Evolutionary conservation across 177 flowering plant species (phyloP).

Genomic region (Vitis hybrid): DNA sequence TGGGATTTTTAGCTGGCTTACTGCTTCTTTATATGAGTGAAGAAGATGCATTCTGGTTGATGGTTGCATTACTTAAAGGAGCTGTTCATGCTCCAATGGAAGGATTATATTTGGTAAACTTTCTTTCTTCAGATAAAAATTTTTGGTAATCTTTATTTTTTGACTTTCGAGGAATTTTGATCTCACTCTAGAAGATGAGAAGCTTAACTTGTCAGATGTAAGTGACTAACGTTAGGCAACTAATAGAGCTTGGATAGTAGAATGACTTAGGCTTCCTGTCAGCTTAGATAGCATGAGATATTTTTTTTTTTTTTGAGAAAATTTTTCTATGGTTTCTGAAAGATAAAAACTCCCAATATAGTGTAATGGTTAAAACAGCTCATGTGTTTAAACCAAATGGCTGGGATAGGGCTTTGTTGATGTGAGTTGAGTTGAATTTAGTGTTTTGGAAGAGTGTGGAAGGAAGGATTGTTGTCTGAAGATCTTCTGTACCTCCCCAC

Average conservation of each 20-base stretch:
- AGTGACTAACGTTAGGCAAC: background rate
- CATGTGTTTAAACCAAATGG: no score
- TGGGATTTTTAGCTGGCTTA: constrained; percentile 96
- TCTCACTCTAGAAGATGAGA: no score
- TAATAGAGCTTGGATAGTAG: background rate
- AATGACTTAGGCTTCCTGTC: background rate
- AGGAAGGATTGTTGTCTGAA: no score
- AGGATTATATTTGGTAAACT: constrained; percentile 81
- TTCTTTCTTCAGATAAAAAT: background rate
- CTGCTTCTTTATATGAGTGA: constrained; percentile 99
- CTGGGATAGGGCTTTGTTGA: no score
- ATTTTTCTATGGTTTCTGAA: no score
- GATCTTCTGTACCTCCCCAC: no score
- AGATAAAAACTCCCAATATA: no score
- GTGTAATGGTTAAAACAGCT: no score
- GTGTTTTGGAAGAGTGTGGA: no score
- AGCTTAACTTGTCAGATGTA: background rate
- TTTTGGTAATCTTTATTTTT: no score
- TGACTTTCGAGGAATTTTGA: background rate
- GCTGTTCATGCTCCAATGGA: constrained; percentile 99
- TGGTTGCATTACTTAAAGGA: constrained; percentile 95
- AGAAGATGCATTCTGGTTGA: constrained; percentile 98
- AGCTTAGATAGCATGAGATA: background rate
- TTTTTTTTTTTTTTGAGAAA: no score
- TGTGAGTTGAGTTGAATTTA: no score